Evolutionary conservation across 208 protist species (phyloP).

Genomic region (Leishmania guyanensis): DNA sequence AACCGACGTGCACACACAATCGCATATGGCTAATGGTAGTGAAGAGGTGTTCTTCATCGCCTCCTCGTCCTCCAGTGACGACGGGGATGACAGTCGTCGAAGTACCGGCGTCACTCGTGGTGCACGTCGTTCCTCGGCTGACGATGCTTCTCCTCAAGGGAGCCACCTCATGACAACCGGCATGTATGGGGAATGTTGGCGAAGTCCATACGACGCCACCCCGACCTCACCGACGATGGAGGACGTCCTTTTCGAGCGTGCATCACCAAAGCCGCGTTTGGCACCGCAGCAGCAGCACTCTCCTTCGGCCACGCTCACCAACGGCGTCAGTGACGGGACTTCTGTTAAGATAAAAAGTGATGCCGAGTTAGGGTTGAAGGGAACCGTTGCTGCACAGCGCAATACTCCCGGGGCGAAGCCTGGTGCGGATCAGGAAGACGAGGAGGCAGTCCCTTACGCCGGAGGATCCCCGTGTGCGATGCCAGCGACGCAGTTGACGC

Average conservation of each 20-base stretch:
- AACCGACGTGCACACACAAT: neutral
- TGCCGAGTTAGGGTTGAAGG: neutral
- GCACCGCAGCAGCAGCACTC: neutral
- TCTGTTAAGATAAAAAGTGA: neutral
- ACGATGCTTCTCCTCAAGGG: neutral
- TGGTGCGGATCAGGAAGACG: neutral
- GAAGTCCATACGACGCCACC: neutral
- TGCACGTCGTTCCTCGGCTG: neutral
- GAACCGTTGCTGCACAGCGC: neutral
- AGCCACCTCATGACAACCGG: neutral
- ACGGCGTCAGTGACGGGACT: neutral
- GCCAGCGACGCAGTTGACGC: constrained; percentile 13
- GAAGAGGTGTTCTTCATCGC: constrained; percentile 12
- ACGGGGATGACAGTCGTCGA: neutral
- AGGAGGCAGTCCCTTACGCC: constrained; percentile 9
- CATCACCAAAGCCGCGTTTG: constrained; percentile 4
- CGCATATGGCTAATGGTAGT: neutral
- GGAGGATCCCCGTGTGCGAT: constrained; percentile 33
- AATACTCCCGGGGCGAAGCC: neutral
- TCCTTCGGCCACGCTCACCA: neutral
- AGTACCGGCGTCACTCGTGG: neutral
- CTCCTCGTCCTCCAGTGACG: constrained; percentile 8
- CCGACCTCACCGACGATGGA: constrained; percentile 19
- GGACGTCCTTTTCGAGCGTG: constrained; percentile 16
- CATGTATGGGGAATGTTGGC: neutral